phyloP scores from a whole-genome alignment of 1,284 basidiomycete species.

The Trametes sp. region DNA sequence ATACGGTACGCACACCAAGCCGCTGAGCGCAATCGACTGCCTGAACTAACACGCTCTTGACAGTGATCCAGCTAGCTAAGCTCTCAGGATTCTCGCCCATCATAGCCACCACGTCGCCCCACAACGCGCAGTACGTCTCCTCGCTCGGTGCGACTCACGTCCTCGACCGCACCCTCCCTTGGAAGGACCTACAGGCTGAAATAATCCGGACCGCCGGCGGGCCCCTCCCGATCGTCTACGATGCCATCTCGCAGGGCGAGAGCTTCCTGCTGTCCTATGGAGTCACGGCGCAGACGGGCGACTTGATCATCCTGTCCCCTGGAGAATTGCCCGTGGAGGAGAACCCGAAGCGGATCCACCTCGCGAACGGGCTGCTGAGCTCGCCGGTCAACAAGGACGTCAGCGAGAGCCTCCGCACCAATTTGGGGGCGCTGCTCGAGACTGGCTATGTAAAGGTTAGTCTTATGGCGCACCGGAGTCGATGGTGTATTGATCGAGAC shows the following conservation, averaged over 20 bases:
- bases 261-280: conserved; percentile 33
- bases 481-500: not conserved
- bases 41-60: too few relatives aligned
- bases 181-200: not conserved
- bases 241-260: conserved; percentile 32
- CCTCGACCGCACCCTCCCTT: conserved; percentile 31
- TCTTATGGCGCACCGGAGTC: conserved; percentile 36
- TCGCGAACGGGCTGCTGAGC: conserved; percentile 11
- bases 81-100: conserved; percentile 58
- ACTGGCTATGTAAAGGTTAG: conserved; percentile 30
- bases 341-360: conserved; percentile 5
- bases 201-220: not conserved
- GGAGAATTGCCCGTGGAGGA: conserved; percentile 16
- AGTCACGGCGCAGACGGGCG: conserved; percentile 38
- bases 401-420: not conserved
- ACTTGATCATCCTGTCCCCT: conserved; percentile 25
- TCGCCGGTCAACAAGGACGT: conserved; percentile 4
- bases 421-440: conserved; percentile 18
- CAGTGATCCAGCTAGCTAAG: conserved; percentile 53
- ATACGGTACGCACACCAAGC: conserved; percentile 48
- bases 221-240: conserved; percentile 36
- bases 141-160: conserved; percentile 37
- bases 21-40: too few relatives aligned
- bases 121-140: conserved; percentile 51
- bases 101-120: conserved; percentile 54